Conservation (phyloP, 768 basidiomycete genomes). For the Coprinopsis cinerea region DNA sequence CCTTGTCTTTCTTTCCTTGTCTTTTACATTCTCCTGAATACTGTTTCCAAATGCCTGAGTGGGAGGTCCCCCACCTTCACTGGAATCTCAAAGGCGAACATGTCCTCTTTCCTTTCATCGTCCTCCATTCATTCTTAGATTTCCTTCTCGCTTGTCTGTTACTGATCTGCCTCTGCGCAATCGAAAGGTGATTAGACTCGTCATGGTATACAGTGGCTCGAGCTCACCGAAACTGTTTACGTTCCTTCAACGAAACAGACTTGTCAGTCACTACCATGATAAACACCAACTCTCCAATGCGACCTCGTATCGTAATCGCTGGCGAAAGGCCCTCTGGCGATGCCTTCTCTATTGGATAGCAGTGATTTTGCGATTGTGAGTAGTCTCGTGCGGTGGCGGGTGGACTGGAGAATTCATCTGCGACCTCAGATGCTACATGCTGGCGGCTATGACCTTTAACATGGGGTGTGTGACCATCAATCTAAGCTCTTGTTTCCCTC, state of each 20-base stretch:
- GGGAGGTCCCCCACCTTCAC: constrained; percentile 29
- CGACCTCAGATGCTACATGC: constrained; percentile 60
- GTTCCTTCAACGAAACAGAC: constrained; percentile 25
- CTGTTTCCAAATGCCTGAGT: constrained; percentile 13
- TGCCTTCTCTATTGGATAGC: constrained; percentile 49
- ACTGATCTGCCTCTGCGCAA: constrained; percentile 41
- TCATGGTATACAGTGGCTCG: too few species aligned
- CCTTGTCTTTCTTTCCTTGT: neutral
- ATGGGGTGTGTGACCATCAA: constrained; percentile 44
- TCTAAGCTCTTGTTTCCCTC: neutral
- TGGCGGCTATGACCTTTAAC: constrained; percentile 67
- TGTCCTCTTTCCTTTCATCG: constrained; percentile 33
- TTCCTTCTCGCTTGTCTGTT: constrained; percentile 45
- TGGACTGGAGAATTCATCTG: neutral
- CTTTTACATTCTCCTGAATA: neutral
- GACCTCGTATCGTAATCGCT: constrained; percentile 33
- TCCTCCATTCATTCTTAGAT: constrained; percentile 40
- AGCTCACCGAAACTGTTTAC: too few species aligned
- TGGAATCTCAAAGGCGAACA: constrained; percentile 35
- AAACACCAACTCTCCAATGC: constrained; percentile 41
- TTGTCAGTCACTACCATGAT: constrained; percentile 43
- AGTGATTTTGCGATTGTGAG: constrained; percentile 61
- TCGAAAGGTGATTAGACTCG: constrained; percentile 46
- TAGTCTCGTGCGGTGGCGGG: neutral
- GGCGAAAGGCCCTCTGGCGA: constrained; percentile 47